Base-by-base conservation (phyloP, 768 basidiomycete genomes). In the Mycena epipterygia region DNA sequence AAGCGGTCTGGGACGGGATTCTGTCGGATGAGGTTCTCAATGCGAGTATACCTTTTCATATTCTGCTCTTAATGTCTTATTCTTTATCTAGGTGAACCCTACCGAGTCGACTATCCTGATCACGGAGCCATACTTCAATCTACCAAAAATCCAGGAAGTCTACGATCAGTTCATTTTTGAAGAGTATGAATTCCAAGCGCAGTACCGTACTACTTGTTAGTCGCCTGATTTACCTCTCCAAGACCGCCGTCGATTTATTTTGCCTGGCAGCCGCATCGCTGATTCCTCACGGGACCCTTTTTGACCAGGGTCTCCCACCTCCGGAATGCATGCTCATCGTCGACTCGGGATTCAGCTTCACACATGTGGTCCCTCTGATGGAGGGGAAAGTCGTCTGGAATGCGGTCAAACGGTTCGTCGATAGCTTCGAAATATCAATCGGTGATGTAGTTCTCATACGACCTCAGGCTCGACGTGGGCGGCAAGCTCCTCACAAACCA, bases 151-250 rank as follows among this genome's bases (percentile, higher is more conserved):
- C 17, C 95, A 96, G 81, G 94, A 96, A 29, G 88, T 94, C 37
- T 96, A 97, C 75, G 97, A 99, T 78, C 95, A 98, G 80, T 93
- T 98, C 78, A 86, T 97, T 3, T 98, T 98, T 75, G 97, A 98
- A 79, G 96, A 98, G 81, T 99, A 96, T 83, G 96, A 97, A 75
- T 98, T 97, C 77, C 85, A 87, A 52, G 90, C 93, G 53, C 96
- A 94, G 79, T 86, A 89, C 76, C 89, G 96, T 32, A 91, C 90
- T 77, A 90, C 95, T 62, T 92, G 97, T 97, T 81, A 78, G 93
- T 67, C 23, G 41, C 46, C 65, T 60, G 23, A 29, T 23, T 58
- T 25, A 64, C n/a, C n/a, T 61, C 37, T 39, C 46, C 42, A 52
- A 25, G 62, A 62, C 74, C 70, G 65, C 65, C 67, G 63, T n/a